Percentiles rank a stretch among this genome's conserved stretches.
phyloP scores from a whole-genome alignment of 306 rosid genomes.

The Oemleria cerasiformis region DNA sequence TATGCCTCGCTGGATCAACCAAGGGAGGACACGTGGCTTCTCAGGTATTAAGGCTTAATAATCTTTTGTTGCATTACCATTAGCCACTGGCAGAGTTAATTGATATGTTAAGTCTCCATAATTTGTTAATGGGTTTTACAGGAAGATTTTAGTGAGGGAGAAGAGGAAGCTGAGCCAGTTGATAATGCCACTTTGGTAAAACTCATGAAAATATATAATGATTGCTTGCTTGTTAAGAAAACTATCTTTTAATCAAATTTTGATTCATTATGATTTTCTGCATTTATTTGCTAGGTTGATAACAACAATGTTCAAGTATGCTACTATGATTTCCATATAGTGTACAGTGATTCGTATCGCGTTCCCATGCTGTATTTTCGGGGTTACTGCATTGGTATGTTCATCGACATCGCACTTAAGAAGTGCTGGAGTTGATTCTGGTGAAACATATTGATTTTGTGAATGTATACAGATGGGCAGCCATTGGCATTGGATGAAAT shows the following conservation, averaged over 20 bases:
- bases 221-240: not conserved
- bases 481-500: slow-evolving; percentile 53
- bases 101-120: slow-evolving; percentile 7
- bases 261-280: not conserved
- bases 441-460: not conserved
- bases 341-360: slow-evolving; percentile 62
- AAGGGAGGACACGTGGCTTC: slow-evolving; percentile 12
- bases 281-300: slow-evolving; percentile 43
- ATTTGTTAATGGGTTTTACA: slow-evolving; percentile 9
- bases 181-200: slow-evolving; percentile 63
- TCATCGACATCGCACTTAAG: not conserved
- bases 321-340: slow-evolving; percentile 67
- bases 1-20: slow-evolving; percentile 27
- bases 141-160: slow-evolving; percentile 34
- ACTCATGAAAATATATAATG: slow-evolving; percentile 26
- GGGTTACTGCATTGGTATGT: slow-evolving; percentile 60
- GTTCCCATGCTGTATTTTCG: slow-evolving; percentile 80
- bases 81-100: not conserved
- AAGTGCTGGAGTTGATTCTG: not conserved
- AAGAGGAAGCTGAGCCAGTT: slow-evolving; percentile 43
- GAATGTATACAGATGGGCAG: slow-evolving; percentile 59
- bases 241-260: not conserved
- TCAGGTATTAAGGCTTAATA: slow-evolving; percentile 31
- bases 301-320: slow-evolving; percentile 34
- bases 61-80: not conserved